Percentiles rank a stretch among this genome's conserved stretches.
Conservation (phyloP, 192 early-diverging fungal genomes). For the Gorgonomyces haynaldii region DNA sequence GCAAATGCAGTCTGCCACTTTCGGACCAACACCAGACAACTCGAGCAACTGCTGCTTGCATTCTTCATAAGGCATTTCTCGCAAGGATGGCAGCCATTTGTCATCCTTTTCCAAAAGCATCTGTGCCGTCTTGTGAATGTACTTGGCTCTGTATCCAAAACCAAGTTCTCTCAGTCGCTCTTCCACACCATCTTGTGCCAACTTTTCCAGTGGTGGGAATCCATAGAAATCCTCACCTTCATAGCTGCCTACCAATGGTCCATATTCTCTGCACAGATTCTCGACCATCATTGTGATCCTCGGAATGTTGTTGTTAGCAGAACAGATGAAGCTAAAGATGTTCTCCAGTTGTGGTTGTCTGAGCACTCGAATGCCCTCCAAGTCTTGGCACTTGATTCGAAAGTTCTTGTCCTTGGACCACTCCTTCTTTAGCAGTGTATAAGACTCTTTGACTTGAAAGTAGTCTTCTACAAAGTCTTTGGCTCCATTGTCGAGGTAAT, state of each 20-base stretch:
- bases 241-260: conserved; percentile 7
- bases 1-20: conserved; percentile 94
- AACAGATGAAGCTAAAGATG: conserved; percentile 84
- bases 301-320: conserved; percentile 86
- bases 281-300: conserved; percentile 76
- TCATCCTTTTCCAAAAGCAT: conserved; percentile 42
- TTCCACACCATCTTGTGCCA: conserved; percentile 53
- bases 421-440: too few relatives aligned
- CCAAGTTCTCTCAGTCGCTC: conserved; percentile 56
- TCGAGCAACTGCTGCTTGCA: conserved; percentile 52
- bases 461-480: too few relatives aligned
- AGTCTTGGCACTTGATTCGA: conserved; percentile 31
- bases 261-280: conserved; percentile 26
- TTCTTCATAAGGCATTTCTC: conserved; percentile 40
- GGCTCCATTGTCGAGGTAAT: too few relatives aligned
- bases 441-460: too few relatives aligned
- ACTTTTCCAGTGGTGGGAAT: conserved; percentile 52
- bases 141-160: conserved; percentile 93
- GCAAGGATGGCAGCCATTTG: conserved; percentile 52
- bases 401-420: conserved; percentile 57
- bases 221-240: conserved; percentile 32
- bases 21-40: conserved; percentile 79
- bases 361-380: conserved; percentile 62
- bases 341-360: conserved; percentile 80
- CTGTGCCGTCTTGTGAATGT: conserved; percentile 64